These are phyloP conservation scores for Nepenthes alata DNA, from an alignment of 179 eudicot species.

Conservation along the genomic window DNA sequence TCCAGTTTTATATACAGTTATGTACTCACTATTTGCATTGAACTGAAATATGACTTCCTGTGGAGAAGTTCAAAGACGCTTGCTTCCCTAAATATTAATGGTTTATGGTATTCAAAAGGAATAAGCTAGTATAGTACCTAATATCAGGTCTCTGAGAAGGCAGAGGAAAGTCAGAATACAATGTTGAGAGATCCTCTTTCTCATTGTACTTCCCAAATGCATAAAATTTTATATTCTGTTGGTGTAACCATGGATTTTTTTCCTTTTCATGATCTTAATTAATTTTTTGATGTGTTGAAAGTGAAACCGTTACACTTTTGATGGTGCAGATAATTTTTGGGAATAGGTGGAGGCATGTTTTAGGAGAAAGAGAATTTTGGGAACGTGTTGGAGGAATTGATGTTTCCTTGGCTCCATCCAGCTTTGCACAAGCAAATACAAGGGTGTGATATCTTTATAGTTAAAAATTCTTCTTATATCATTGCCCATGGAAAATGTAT, in stretches of 20 bases:
- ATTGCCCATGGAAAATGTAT: not conserved
- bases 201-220: too few relatives aligned
- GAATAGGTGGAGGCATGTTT: conserved; percentile 90
- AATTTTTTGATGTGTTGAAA: not conserved
- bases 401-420: conserved; percentile 79
- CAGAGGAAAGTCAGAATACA: too few relatives aligned
- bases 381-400: conserved; percentile 95
- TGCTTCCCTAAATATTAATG: too few relatives aligned
- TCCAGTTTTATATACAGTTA: too few relatives aligned
- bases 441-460: conserved; percentile 34
- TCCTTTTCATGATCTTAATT: not conserved
- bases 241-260: too few relatives aligned
- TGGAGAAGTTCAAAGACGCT: too few relatives aligned
- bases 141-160: not conserved
- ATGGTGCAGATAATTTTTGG: conserved; percentile 81
- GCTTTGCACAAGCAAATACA: conserved; percentile 96
- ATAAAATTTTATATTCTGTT: too few relatives aligned
- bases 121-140: not conserved
- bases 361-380: conserved; percentile 97
- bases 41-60: too few relatives aligned
- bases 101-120: too few relatives aligned
- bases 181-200: too few relatives aligned
- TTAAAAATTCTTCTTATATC: not conserved
- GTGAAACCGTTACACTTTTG: not conserved
- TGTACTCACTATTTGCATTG: too few relatives aligned